A percentile compares a stretch with the other conserved stretches of the same genome.
These are phyloP conservation scores for Chalaropsis thielavioides DNA, from an alignment of 2,329 filamentous ascomycete genomes.

Conservation along the genomic window DNA sequence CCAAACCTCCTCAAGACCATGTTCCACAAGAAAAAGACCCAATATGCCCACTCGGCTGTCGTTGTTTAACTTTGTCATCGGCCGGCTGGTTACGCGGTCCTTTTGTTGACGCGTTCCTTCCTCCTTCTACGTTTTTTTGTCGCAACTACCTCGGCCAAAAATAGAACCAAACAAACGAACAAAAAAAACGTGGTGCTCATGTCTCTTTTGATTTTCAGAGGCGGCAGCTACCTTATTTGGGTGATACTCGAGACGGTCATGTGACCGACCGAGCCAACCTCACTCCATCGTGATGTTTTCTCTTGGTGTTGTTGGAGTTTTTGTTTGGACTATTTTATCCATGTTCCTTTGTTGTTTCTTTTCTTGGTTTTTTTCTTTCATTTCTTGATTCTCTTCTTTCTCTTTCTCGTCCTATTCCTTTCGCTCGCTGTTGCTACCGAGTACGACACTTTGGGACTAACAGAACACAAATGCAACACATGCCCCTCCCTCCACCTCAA, in stretches of 20 bases:
- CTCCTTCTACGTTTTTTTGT: background rate
- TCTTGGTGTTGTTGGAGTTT: slow-evolving; percentile 4
- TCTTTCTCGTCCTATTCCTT: background rate
- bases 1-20: slow-evolving; percentile 43
- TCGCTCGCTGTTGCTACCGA: background rate
- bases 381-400: background rate
- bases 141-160: background rate
- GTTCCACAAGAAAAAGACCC: slow-evolving; percentile 41
- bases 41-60: slow-evolving; percentile 10
- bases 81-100: background rate
- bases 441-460: background rate
- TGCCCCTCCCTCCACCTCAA: background rate
- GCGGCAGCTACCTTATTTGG: background rate
- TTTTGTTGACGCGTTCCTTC: background rate
- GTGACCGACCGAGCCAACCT: background rate
- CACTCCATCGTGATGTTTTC: background rate
- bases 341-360: background rate
- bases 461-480: background rate
- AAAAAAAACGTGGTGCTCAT: background rate
- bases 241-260: background rate
- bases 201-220: background rate
- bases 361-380: background rate
- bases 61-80: background rate
- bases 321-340: background rate
- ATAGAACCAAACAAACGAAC: background rate